These are phyloP conservation scores for Botrytis fragariae DNA, from an alignment of 2,329 filamentous ascomycete species.

Conservation along the genomic window DNA sequence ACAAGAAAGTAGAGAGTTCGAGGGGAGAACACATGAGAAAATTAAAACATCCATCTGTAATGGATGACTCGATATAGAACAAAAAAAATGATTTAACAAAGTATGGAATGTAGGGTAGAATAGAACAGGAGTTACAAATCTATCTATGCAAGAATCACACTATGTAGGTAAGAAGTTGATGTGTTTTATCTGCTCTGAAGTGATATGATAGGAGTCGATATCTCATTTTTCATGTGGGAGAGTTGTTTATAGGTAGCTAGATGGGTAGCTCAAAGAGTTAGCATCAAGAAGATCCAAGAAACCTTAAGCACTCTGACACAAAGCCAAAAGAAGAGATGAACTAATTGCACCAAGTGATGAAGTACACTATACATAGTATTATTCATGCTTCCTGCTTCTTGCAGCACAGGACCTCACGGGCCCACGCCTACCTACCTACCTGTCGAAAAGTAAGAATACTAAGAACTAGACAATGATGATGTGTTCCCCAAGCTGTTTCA, in stretches of 20 bases:
- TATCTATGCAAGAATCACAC: neutral
- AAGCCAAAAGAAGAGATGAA: neutral
- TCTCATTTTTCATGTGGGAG: too few species aligned
- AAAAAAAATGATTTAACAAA: neutral
- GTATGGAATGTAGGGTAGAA: rapidly evolving
- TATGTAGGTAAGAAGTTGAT: neutral
- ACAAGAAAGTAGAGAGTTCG: too few species aligned
- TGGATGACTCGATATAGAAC: neutral
- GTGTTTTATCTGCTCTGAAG: neutral
- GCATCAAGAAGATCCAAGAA: neutral
- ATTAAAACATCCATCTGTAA: too few species aligned
- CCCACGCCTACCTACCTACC: neutral
- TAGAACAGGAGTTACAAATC: neutral
- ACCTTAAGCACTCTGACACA: too few species aligned
- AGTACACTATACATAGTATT: neutral
- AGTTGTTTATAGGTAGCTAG: too few species aligned
- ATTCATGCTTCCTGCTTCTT: neutral
- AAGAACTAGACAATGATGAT: neutral
- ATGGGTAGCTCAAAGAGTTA: neutral
- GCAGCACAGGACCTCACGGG: neutral
- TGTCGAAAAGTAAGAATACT: neutral
- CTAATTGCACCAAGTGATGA: neutral
- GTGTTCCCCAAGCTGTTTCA: neutral
- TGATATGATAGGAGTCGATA: neutral
- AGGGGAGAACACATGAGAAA: too few species aligned